These are phyloP conservation scores for Glycine tomentella DNA, from an alignment of 306 rosid genomes.

Conservation along the genomic window DNA sequence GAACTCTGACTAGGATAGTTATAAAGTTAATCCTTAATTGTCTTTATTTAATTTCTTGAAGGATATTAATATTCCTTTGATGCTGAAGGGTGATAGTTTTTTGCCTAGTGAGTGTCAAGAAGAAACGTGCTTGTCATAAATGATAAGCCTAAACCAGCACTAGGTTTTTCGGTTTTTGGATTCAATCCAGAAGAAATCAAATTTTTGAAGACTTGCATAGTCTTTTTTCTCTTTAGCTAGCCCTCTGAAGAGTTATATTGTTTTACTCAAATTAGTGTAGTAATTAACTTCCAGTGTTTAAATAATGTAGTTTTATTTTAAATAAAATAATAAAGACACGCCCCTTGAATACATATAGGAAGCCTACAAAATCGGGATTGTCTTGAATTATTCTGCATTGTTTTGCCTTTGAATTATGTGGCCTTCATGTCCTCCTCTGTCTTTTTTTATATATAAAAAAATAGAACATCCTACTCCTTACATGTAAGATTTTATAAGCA, in stretches of 20 bases:
- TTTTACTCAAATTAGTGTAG: conserved; percentile 13
- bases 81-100: conserved; percentile 29
- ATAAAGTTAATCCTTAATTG: neutral
- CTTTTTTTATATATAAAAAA: too few species aligned
- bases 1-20: conserved; percentile 50
- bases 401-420: conserved; percentile 48
- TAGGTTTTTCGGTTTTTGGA: conserved; percentile 47
- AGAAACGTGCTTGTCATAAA: conserved; percentile 29
- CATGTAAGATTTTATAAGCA: too few species aligned
- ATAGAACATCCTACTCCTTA: too few species aligned
- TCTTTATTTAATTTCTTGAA: conserved; percentile 21
- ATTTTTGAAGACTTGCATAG: conserved; percentile 26
- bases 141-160: conserved; percentile 42
- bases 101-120: conserved; percentile 37
- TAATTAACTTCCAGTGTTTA: conserved; percentile 29
- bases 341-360: conserved; percentile 22
- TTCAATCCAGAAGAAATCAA: conserved; percentile 40
- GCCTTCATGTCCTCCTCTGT: conserved; percentile 7
- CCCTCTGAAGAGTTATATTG: neutral
- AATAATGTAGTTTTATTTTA: conserved; percentile 45
- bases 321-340: conserved; percentile 37
- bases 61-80: conserved; percentile 12
- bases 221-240: neutral
- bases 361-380: conserved; percentile 45
- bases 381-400: conserved; percentile 31